Percentiles rank a stretch among this genome's conserved stretches.
Evolutionary conservation across 495 filamentous ascomycete species (phyloP).

Genomic region (Hyaloscypha bicolor): DNA sequence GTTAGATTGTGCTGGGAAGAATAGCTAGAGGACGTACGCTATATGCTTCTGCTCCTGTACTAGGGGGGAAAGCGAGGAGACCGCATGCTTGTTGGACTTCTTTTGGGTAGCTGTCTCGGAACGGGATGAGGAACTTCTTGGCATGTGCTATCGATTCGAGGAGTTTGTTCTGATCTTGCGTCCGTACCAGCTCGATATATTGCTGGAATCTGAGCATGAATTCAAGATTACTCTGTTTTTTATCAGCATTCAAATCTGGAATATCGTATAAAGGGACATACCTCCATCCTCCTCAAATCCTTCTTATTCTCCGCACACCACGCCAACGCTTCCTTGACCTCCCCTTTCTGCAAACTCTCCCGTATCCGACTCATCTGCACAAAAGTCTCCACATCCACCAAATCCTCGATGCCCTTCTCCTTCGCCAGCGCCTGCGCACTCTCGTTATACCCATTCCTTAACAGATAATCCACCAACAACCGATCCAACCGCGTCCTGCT

Average conservation of each 20-base stretch:
- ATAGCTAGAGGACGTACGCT: slow-evolving; percentile 46
- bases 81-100: slow-evolving; percentile 77
- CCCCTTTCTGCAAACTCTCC: slow-evolving; percentile 67
- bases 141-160: slow-evolving; percentile 81
- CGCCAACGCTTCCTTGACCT: slow-evolving; percentile 73
- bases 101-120: slow-evolving; percentile 63
- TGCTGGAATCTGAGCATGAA: slow-evolving; percentile 95
- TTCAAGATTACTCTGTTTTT: slow-evolving; percentile 78
- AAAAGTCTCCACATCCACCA: slow-evolving; percentile 91
- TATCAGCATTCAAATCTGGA: slow-evolving; percentile 32
- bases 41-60: slow-evolving; percentile 63
- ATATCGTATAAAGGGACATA: slow-evolving; percentile 41
- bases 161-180: slow-evolving; percentile 57
- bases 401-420: slow-evolving; percentile 68
- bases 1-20: slow-evolving; percentile 5
- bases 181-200: slow-evolving; percentile 86
- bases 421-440: slow-evolving; percentile 74
- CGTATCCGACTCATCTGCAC: slow-evolving; percentile 77
- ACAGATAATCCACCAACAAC: slow-evolving; percentile 85
- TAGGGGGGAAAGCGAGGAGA: slow-evolving; percentile 72
- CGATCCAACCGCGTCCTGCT: slow-evolving; percentile 77
- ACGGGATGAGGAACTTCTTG: slow-evolving; percentile 73
- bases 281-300: slow-evolving; percentile 79
- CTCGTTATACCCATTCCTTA: slow-evolving; percentile 78
- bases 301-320: slow-evolving; percentile 96